A percentile compares a stretch with the other conserved stretches of the same genome.
Conservation (phyloP, 106 monocot genomes). For the Dendrobium nobile region DNA sequence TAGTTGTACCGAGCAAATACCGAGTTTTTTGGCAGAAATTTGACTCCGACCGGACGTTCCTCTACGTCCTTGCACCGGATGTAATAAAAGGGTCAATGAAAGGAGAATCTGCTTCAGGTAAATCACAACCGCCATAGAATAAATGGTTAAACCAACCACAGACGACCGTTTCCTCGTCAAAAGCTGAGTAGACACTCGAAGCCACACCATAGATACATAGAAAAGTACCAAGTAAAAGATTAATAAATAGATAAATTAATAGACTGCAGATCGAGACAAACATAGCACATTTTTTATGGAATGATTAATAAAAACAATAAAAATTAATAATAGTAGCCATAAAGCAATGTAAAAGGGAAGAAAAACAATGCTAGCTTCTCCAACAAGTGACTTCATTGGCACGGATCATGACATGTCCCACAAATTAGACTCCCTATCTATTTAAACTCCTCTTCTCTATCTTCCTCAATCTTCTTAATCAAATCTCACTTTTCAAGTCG, state of each 20-base stretch:
- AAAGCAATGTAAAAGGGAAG: not conserved
- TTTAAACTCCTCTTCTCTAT: conserved; percentile 3
- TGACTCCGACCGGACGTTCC: too few species aligned
- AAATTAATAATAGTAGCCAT: not conserved
- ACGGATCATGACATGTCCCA: not conserved
- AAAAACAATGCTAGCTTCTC: not conserved
- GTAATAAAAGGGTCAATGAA: too few species aligned
- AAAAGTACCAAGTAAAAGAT: not conserved
- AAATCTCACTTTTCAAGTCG: not conserved
- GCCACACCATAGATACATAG: not conserved
- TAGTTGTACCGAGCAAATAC: too few species aligned
- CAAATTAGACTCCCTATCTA: not conserved
- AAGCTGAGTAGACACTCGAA: not conserved
- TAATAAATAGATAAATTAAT: not conserved
- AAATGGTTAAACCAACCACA: not conserved
- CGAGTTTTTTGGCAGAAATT: too few species aligned
- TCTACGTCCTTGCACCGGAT: too few species aligned
- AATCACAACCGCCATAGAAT: too few species aligned
- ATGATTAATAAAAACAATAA: not conserved
- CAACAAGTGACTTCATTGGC: conserved; percentile 3
- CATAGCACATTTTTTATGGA: not conserved
- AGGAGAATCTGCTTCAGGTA: too few species aligned
- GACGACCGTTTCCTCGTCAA: not conserved
- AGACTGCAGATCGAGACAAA: too few species aligned
- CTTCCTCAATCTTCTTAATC: not conserved